phyloP scores from a whole-genome alignment of 169 alveolate genomes.

The Eimeria sp. region DNA sequence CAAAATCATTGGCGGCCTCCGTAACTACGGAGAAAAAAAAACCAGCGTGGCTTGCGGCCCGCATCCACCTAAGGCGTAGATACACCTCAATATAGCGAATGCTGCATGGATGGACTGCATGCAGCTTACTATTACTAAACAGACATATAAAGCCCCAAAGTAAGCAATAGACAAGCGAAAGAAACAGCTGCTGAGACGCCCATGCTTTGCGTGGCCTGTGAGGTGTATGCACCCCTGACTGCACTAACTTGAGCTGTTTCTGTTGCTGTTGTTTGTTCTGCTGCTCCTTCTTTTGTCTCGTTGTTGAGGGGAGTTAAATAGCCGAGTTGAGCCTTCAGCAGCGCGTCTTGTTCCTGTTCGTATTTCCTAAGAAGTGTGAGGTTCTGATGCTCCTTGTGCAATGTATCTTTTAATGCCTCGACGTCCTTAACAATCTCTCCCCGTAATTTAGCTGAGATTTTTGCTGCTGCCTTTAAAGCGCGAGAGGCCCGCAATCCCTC shows the following conservation, averaged over 20 bases:
- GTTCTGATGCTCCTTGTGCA: slow-evolving; percentile 15
- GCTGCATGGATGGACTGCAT: neutral
- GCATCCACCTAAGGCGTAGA: neutral
- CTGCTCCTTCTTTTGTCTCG: neutral
- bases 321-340: slow-evolving; percentile 29
- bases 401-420: neutral
- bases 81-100: neutral
- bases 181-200: neutral
- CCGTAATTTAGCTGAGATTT: neutral
- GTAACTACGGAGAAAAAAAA: neutral
- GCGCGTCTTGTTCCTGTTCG: slow-evolving; percentile 1
- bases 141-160: neutral
- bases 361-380: neutral
- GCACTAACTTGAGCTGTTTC: neutral
- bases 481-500: neutral
- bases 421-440: slow-evolving; percentile 30
- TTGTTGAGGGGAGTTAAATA: neutral
- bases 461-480: slow-evolving; percentile 36
- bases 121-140: neutral
- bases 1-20: neutral
- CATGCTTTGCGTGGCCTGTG: neutral
- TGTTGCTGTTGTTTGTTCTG: neutral
- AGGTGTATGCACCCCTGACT: neutral
- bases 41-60: neutral
- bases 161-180: neutral